Evolutionary conservation across 2,329 filamentous ascomycete genomes (phyloP), one percentile per base, ranked within the genome.

Genomic region (Paecilomyces fulvus): DNA sequence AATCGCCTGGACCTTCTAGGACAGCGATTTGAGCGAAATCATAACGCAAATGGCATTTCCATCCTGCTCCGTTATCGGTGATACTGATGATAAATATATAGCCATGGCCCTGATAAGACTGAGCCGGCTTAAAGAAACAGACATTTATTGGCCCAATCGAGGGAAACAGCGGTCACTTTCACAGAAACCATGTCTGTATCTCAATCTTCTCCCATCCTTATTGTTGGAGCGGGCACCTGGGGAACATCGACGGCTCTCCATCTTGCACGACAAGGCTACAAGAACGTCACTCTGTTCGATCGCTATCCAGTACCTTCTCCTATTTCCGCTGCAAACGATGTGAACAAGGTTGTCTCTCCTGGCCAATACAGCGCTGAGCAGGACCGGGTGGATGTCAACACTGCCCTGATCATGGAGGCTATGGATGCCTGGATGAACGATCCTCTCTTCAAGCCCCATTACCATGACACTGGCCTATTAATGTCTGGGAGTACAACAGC

Each of bases 181-280:
- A 6, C 1, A 20, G 14, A n/a, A 7, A 43, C 8, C 37, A 43
- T 43, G 37, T 43, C 37, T 9, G 17, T 17, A 43, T 9, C 37
- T 17, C 37, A 20, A 43, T 43, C 37, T 17, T 55, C 57, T 10
- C 25, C 52, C 1, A 51, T 59, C n/a, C 63, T 77, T 23, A 69
- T 78, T 21, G 71, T 77, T n/a, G 77, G 77, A 25, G 76, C 75
- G n/a, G 74, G 74, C 37, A 72, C 73, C 9, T 72, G 74, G 54
- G 74, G 75, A 10, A 69, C 73, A 8, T 75, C 73, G 21, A 77
- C 74, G 0, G 73, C 75, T 2, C 62, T 76, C 14, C 73, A 77
- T 59, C 70, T 77, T 0, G 37, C 71, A 14, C 63, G 73, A 2
- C 58, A 62, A 1, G 74, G 74, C 1, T 76, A 76, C 56, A 69